Percentiles rank a stretch among this genome's conserved stretches.
phyloP scores from a whole-genome alignment of 176 grass and related monocot genomes.

The Cenchrus fungigraminus region DNA sequence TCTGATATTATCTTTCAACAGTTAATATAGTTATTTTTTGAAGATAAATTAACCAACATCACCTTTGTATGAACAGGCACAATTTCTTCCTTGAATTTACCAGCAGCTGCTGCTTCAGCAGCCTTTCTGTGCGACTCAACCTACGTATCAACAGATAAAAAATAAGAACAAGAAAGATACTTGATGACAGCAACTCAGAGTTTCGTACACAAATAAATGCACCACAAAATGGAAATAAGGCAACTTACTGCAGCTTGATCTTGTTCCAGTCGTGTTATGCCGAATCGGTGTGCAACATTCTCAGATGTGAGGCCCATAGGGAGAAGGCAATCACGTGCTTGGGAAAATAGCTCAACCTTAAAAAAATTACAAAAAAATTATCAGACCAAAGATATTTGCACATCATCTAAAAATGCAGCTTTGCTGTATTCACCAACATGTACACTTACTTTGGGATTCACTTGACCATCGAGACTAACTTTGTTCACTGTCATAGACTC shows the following conservation, averaged over 20 bases:
- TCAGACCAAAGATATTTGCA: constrained; percentile 35
- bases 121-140: constrained; percentile 96
- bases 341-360: constrained; percentile 76
- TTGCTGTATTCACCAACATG: constrained; percentile 15
- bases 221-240: constrained; percentile 26
- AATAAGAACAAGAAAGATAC: constrained; percentile 33
- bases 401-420: constrained; percentile 7
- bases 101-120: constrained; percentile 63
- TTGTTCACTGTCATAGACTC: constrained; percentile 84
- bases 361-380: constrained; percentile 42
- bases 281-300: constrained; percentile 87
- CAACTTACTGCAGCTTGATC: constrained; percentile 79
- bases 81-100: constrained; percentile 98
- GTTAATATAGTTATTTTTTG: constrained; percentile 1
- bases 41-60: constrained; percentile 28
- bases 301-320: constrained; percentile 96
- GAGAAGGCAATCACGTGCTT: constrained; percentile 89
- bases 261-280: constrained; percentile 85
- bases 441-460: constrained; percentile 80
- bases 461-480: constrained; percentile 41
- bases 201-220: neutral
- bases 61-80: constrained; percentile 83
- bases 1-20: neutral
- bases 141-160: constrained; percentile 50
- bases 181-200: neutral